Conservation (phyloP, 2,329 filamentous ascomycete genomes). For the Rasamsonia emersonii region DNA sequence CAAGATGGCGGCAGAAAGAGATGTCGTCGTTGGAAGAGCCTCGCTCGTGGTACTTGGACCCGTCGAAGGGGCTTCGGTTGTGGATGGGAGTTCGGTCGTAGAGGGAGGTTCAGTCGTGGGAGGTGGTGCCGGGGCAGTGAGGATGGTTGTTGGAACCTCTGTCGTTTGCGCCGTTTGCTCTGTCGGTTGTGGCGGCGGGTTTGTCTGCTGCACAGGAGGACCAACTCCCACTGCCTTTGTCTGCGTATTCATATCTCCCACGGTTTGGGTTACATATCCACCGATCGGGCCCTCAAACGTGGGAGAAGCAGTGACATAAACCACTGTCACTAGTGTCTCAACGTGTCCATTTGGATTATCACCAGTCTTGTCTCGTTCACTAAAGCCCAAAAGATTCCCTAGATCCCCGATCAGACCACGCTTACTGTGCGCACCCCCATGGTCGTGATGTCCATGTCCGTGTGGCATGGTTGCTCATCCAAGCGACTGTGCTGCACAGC, state of each 20-base stretch:
- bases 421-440: slow-evolving; percentile 11
- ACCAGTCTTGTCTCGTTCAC: slow-evolving; percentile 10
- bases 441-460: slow-evolving; percentile 23
- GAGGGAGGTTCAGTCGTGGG: not conserved
- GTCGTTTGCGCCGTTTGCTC: not conserved
- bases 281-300: slow-evolving; percentile 46
- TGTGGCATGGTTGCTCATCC: slow-evolving; percentile 21
- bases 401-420: slow-evolving; percentile 11
- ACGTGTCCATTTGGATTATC: slow-evolving; percentile 7
- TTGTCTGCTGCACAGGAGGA: slow-evolving; percentile 1
- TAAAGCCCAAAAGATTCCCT: too few relatives aligned
- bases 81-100: too few relatives aligned
- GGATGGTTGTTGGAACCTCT: not conserved
- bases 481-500: not conserved
- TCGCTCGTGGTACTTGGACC: slow-evolving; percentile 5
- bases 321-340: slow-evolving; percentile 20
- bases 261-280: slow-evolving; percentile 35
- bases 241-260: too few relatives aligned
- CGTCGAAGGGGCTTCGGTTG: slow-evolving; percentile 2
- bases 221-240: slow-evolving; percentile 1
- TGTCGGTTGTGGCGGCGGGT: slow-evolving; percentile 1
- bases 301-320: slow-evolving; percentile 45
- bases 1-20: slow-evolving; percentile 7
- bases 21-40: slow-evolving; percentile 3
- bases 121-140: too few relatives aligned